Base-by-base conservation (phyloP, 768 basidiomycete genomes). In the Trametes gibbosa region DNA sequence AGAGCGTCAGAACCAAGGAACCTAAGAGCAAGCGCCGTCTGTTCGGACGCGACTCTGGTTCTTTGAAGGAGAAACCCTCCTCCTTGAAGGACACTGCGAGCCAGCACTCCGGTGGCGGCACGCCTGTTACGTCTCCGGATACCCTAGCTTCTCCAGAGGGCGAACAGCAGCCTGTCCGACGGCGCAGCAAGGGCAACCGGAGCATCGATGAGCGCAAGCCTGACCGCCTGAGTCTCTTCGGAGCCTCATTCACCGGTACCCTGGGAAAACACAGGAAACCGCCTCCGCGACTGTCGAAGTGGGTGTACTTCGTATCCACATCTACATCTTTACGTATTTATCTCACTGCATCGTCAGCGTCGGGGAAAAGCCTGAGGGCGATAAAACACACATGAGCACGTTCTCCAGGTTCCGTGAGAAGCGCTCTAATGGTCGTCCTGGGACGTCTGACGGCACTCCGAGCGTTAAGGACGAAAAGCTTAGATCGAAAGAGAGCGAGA, bases 181-280 rank as follows among this genome's bases (percentile, higher is more conserved):
- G 66, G 5, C 77, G 78, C 29, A 69, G 76, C 23, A 78, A 82
- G 57, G 60, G 70, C 17, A 86, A 82, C 72, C 81, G 79, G 61
- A 80, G 79, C 59, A 47, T 74, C 16, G 87, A 89, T 51, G 75
- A 65, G 2, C 78, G 77, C 63, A 78, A 75, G 53, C 68, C 70
- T 13, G 87, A 90, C 41, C 76, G 90, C n/a, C 71, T 90, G 60
- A 94, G 92, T 66, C 85, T 96, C 66, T 96, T 97, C 67, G 90
- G 90, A 14, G 80, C 78, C 19, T 72, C 84, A 3, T 84, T 92
- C 61, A 73, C 76, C 12, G 81, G 83, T 0, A 75, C 85, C 5
- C 67, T 90, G 53, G 83, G 85, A 27, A 95, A 87, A 70, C 74
- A 77, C 40, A 76, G 94, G 63, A 95, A 97, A 70, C 94, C 94